A percentile compares a stretch with the other conserved stretches of the same genome.
Evolutionary conservation across 176 grass and related monocot genomes (phyloP).

Genomic region (Ananas comosus): DNA sequence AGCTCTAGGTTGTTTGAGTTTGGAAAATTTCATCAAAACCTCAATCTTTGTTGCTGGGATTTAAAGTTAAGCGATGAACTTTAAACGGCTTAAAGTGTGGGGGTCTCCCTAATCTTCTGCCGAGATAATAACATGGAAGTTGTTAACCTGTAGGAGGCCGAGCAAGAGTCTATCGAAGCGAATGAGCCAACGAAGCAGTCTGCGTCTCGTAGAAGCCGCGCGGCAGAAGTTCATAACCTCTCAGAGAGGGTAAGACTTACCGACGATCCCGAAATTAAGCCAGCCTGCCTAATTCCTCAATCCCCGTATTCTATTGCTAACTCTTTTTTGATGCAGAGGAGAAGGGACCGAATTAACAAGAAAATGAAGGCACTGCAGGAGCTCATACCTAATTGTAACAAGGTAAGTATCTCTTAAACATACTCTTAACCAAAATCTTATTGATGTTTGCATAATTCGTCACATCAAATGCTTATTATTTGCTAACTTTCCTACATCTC

Average conservation of each 20-base stretch:
- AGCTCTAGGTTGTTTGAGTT: too few species aligned
- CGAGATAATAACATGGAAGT: background rate
- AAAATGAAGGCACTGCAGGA: slow-evolving; percentile 95
- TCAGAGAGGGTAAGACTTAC: slow-evolving; percentile 61
- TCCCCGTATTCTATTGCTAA: background rate
- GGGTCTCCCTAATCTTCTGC: background rate
- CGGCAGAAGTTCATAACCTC: slow-evolving; percentile 91
- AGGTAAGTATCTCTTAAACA: slow-evolving; percentile 29
- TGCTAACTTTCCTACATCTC: background rate
- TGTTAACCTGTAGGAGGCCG: slow-evolving; percentile 33
- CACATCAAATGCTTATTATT: background rate
- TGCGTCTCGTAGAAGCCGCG: slow-evolving; percentile 53
- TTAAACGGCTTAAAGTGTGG: background rate
- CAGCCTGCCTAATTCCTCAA: background rate
- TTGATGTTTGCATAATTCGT: background rate
- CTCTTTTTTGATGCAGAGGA: slow-evolving; percentile 44
- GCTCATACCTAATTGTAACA: slow-evolving; percentile 97
- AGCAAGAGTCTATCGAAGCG: slow-evolving; percentile 42
- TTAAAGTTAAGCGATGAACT: too few species aligned
- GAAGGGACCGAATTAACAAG: slow-evolving; percentile 94
- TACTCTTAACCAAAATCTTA: background rate
- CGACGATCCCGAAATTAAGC: slow-evolving; percentile 1
- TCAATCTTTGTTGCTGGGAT: too few species aligned
- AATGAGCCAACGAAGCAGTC: slow-evolving; percentile 39
- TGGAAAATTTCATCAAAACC: too few species aligned